Conservation (phyloP, 2,329 filamentous ascomycete species). For the Diaporthe longicolla region DNA sequence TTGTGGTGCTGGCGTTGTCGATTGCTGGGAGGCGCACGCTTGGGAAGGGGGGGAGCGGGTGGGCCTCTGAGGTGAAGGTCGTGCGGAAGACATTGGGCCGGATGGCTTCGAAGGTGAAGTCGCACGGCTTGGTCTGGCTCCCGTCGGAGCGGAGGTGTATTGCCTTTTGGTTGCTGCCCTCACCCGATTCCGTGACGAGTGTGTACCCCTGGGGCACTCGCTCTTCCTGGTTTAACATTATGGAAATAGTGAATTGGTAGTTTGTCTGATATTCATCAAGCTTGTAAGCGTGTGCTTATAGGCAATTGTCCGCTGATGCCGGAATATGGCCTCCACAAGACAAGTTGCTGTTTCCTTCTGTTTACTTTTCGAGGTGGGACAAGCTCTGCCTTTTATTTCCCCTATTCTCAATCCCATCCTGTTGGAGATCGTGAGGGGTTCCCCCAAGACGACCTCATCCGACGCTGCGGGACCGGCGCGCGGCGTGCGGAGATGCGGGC, state of each 20-base stretch:
- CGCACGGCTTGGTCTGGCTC: conserved; percentile 56
- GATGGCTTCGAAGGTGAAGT: conserved; percentile 75
- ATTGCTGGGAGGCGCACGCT: conserved; percentile 64
- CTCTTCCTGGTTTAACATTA: conserved; percentile 47
- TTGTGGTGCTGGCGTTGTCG: conserved; percentile 53
- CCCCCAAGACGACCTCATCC: background rate
- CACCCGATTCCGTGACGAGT: conserved; percentile 38
- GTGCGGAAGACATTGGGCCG: conserved; percentile 76
- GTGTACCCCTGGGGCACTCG: conserved; percentile 48
- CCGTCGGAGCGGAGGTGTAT: conserved; percentile 60
- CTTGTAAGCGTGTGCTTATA: no score
- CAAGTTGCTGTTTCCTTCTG: no score
- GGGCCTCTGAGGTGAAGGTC: conserved; percentile 73
- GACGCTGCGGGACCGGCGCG: conserved; percentile 23
- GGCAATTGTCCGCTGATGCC: no score
- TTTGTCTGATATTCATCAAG: no score
- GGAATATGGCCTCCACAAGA: no score
- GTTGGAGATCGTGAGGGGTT: conserved; percentile 29
- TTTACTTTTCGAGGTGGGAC: background rate
- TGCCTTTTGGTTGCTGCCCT: conserved; percentile 44
- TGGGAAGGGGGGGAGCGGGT: conserved; percentile 76
- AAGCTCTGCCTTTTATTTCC: background rate
- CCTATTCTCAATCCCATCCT: no score
- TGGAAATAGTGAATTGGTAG: conserved; percentile 6
- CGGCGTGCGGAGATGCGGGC: conserved; percentile 29